Base-by-base conservation (phyloP, 371 early-diverging fungal genomes). In the Mortierella sp. region DNA sequence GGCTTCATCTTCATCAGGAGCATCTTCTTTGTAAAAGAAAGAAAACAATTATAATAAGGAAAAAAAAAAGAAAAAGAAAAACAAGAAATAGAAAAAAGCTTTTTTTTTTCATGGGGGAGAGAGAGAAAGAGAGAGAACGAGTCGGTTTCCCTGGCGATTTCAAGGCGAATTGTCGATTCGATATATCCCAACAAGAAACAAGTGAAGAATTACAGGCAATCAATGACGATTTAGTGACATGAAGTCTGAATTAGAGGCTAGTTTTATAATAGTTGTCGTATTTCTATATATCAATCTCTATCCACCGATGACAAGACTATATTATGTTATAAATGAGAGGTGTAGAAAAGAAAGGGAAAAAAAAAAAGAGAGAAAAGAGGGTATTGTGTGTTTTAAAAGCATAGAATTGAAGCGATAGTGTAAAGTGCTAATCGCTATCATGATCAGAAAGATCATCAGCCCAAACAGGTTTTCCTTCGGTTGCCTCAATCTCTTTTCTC, bases 381-480 rank as follows among this genome's bases (percentile, higher is more conserved):
- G 35, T 35, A 35, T 35, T 35, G 3, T 35, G 3, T 35, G 3
- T 35, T 35, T 9, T 6, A n/a, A n/a, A n/a, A n/a, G n/a, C n/a
- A n/a, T n/a, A n/a, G n/a, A n/a, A n/a, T n/a, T n/a, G n/a, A 35
- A 9, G 35, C 3, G 9, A 35, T 35, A 9, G n/a, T 8, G 12
- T 45, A n/a, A 45, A 3, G 15, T n/a, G 15, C 29, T 61, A 79
- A 28, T 79, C 80, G 29, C 70, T 74, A 35, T 67, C 26, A 56
- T 67, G 43, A 23, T 74, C 67, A 1, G 47, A 49, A 23, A 37
- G 28, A 23, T 75, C 81, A 9, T 80, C 81, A 8, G 75, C 81
- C 81, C 81, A 80, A 19, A 70, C 61, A 8, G 75, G 81, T 32
- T 71, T 80, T 2, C 81, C 81, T 29, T 80, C 81, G 17, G 47